These are phyloP conservation scores for Candida chilensis DNA, from an alignment of 805 yeast genomes.

Conservation along the genomic window DNA sequence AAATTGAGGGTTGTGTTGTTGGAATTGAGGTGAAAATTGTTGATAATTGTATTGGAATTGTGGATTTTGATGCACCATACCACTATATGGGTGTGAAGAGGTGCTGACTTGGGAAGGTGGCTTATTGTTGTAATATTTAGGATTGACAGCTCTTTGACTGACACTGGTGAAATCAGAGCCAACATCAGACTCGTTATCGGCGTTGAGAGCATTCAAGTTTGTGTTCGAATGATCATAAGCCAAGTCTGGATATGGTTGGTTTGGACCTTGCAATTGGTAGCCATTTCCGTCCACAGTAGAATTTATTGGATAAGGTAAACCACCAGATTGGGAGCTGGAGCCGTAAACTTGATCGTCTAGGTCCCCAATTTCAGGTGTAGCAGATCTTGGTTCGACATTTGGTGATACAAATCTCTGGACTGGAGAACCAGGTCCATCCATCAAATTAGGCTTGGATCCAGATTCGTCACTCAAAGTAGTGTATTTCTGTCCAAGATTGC, in stretches of 20 bases:
- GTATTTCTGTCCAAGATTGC: no score
- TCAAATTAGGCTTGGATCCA: no score
- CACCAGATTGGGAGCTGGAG: no score
- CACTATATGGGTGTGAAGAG: conserved; percentile 2
- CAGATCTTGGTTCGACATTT: background rate
- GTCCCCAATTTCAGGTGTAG: background rate
- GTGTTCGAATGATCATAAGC: no score
- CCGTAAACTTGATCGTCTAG: background rate
- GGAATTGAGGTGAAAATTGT: conserved; percentile 5
- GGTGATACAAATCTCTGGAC: background rate
- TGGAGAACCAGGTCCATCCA: background rate
- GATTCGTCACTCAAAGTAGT: no score
- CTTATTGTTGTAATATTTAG: conserved; percentile 26
- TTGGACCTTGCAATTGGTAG: no score
- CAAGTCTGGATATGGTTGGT: no score
- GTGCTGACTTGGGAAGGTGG: conserved; percentile 1
- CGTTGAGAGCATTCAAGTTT: conserved; percentile 17
- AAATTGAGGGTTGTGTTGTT: conserved; percentile 9
- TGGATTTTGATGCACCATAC: no score
- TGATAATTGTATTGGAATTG: conserved; percentile 4
- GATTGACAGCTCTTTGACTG: conserved; percentile 68
- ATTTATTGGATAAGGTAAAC: no score
- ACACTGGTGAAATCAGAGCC: conserved; percentile 72
- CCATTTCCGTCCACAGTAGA: no score
- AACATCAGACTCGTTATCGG: conserved; percentile 19